Conservation (phyloP, 768 basidiomycete genomes). For the Phaffia australis region DNA sequence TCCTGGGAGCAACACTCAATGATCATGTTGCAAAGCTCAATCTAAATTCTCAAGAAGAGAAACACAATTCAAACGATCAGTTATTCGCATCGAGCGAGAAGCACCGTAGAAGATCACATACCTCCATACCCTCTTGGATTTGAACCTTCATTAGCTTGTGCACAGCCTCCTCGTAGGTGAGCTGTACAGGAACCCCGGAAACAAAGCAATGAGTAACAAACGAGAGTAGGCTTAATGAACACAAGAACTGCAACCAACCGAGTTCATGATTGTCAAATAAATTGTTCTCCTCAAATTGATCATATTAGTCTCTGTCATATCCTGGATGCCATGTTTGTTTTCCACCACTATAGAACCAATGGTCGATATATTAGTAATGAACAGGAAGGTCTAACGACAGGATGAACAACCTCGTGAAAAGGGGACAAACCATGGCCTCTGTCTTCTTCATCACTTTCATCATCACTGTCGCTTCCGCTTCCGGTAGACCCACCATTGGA, state of each 20-base stretch:
- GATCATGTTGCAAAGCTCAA: slow-evolving; percentile 95
- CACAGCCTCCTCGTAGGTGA: slow-evolving; percentile 97
- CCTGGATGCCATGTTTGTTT: slow-evolving; percentile 80
- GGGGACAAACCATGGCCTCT: slow-evolving; percentile 27
- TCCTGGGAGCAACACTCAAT: slow-evolving; percentile 99
- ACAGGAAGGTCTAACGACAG: slow-evolving; percentile 21
- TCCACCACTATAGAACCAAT: slow-evolving; percentile 42
- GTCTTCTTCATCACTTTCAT: slow-evolving; percentile 49
- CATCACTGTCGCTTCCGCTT: slow-evolving; percentile 48
- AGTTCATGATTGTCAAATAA: slow-evolving; percentile 98
- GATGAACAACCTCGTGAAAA: background rate
- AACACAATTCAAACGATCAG: background rate
- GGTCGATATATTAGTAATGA: background rate
- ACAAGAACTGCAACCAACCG: slow-evolving; percentile 38
- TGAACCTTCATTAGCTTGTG: slow-evolving; percentile 94
- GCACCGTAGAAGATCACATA: slow-evolving; percentile 37
- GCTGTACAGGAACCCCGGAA: slow-evolving; percentile 29
- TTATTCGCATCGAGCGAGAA: background rate
- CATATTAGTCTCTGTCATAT: slow-evolving; percentile 86
- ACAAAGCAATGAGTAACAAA: background rate
- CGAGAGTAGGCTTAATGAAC: background rate
- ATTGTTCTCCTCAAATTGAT: slow-evolving; percentile 89
- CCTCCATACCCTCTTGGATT: slow-evolving; percentile 85
- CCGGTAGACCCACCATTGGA: slow-evolving; percentile 45
- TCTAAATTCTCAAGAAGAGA: slow-evolving; percentile 43